phyloP scores from a whole-genome alignment of 2,329 filamentous ascomycete genomes.

The Didymellaceae sp. region DNA sequence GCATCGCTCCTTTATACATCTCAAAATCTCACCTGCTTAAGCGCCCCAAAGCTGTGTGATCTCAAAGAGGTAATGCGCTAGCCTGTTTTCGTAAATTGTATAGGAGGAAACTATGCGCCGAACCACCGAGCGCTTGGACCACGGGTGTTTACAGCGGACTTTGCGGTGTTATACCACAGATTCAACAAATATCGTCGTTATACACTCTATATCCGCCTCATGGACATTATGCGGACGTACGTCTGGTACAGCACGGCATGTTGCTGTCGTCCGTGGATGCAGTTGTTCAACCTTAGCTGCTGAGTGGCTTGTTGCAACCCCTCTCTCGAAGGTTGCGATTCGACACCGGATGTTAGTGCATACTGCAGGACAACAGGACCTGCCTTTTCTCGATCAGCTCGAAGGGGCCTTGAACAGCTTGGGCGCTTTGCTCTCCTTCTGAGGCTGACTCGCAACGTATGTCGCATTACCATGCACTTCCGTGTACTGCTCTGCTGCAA shows the following conservation, averaged over 20 bases:
- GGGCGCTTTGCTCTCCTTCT: no score
- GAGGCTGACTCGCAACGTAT: no score
- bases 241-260: no score
- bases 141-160: not conserved
- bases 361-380: no score
- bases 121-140: slow-evolving; percentile 1
- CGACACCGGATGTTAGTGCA: no score
- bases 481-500: no score
- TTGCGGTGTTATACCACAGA: slow-evolving; percentile 1
- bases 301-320: not conserved
- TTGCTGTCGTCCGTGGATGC: no score
- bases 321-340: no score
- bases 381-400: no score
- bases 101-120: not conserved
- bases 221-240: not conserved
- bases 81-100: slow-evolving; percentile 1
- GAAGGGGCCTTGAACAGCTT: no score
- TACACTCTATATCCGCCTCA: not conserved
- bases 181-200: not conserved
- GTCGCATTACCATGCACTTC: no score
- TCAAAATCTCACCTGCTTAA: not conserved
- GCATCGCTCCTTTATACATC: not conserved
- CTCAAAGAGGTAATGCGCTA: slow-evolving; percentile 1
- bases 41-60: not conserved
- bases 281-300: no score